A percentile compares a stretch with the other conserved stretches of the same genome.
These are phyloP conservation scores for Chrysopogon serrulatus DNA, from an alignment of 176 grass and related monocot genomes.

Conservation along the genomic window DNA sequence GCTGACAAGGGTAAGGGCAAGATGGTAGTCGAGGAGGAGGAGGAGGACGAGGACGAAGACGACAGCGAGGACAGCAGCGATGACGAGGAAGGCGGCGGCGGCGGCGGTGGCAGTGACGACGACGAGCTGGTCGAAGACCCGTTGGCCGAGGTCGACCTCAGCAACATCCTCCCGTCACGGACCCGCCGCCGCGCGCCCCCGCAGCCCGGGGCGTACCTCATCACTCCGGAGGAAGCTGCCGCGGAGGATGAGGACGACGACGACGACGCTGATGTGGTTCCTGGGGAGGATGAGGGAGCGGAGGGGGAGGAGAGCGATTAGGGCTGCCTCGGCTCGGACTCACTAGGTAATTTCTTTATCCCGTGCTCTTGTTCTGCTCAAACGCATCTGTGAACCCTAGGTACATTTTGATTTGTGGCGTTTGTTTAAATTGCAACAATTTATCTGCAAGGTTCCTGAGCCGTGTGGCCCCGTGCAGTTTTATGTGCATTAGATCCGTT, in stretches of 20 bases:
- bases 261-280: constrained; percentile 32
- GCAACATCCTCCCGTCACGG: constrained; percentile 70
- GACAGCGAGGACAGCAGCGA: neutral
- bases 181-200: constrained; percentile 55
- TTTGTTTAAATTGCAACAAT: neutral
- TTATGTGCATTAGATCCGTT: neutral
- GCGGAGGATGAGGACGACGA: constrained; percentile 52
- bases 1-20: constrained; percentile 75
- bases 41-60: constrained; percentile 6
- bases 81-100: neutral
- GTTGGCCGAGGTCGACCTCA: constrained; percentile 66
- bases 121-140: constrained; percentile 61
- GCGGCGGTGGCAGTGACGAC: constrained; percentile 21
- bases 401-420: neutral
- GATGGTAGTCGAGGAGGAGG: constrained; percentile 56
- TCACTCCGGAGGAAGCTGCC: constrained; percentile 33
- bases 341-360: constrained; percentile 14
- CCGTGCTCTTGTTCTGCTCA: neutral
- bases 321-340: neutral
- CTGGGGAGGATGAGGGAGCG: constrained; percentile 2
- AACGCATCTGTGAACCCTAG: neutral
- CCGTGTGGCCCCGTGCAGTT: neutral
- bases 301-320: constrained; percentile 56
- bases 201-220: constrained; percentile 53
- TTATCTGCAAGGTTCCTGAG: neutral